Conservation (phyloP, 129 eudicot genomes). For the Ambrosia trifida region DNA sequence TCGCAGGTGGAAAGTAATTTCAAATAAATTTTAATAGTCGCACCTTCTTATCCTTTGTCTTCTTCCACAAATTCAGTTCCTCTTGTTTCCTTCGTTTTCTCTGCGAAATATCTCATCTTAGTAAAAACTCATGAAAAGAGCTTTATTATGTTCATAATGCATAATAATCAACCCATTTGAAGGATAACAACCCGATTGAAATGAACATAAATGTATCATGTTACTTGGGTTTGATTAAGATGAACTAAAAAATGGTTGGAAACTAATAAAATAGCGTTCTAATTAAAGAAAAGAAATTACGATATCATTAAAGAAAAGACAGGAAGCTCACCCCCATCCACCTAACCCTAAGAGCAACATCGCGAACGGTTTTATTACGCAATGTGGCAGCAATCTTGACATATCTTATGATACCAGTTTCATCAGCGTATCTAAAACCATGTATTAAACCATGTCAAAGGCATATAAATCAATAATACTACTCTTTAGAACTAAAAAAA, state of each 20-base stretch:
- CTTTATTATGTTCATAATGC: background rate
- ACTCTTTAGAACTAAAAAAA: background rate
- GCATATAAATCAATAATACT: constrained; percentile 8
- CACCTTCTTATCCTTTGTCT: constrained; percentile 76
- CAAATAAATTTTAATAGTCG: background rate
- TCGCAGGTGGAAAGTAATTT: too few relatives aligned
- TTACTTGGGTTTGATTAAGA: background rate
- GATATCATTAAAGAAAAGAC: constrained; percentile 19
- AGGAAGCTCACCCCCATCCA: constrained; percentile 85
- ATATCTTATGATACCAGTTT: constrained; percentile 78
- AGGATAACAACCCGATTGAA: background rate
- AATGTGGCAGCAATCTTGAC: constrained; percentile 80
- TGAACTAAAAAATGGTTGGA: background rate
- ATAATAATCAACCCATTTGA: background rate
- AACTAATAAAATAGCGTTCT: background rate
- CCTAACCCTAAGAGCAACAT: constrained; percentile 87
- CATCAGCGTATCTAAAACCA: constrained; percentile 57
- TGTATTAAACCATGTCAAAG: constrained; percentile 14
- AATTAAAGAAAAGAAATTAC: background rate
- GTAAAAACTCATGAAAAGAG: constrained; percentile 29
- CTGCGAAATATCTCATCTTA: constrained; percentile 45
- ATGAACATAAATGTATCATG: background rate
- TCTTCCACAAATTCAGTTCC: constrained; percentile 61
- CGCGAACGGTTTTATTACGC: constrained; percentile 93
- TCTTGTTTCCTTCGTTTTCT: constrained; percentile 89